These are phyloP conservation scores for Aspergillus jensenii DNA, from an alignment of 2,329 filamentous ascomycete species.

Conservation along the genomic window DNA sequence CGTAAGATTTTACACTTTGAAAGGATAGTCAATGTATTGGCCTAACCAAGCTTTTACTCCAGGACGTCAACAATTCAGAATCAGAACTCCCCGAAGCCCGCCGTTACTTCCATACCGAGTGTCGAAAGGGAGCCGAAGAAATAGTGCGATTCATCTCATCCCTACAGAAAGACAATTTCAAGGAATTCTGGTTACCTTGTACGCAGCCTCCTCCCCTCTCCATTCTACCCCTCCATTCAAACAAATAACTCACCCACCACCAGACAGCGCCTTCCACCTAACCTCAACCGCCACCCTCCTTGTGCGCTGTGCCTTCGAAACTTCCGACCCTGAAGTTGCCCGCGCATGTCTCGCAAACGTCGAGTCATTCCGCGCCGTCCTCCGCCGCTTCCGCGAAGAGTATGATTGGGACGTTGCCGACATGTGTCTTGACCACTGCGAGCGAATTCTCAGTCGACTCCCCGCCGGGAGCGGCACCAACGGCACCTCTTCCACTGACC, in stretches of 20 bases:
- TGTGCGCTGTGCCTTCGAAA: slow-evolving; percentile 53
- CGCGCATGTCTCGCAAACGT: slow-evolving; percentile 49
- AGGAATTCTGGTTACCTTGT: slow-evolving; percentile 55
- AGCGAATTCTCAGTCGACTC: slow-evolving; percentile 44
- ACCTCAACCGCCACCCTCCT: slow-evolving; percentile 56
- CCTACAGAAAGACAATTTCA: slow-evolving; percentile 47
- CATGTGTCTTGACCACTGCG: slow-evolving; percentile 54
- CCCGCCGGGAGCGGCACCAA: slow-evolving; percentile 28
- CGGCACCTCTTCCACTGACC: slow-evolving; percentile 4
- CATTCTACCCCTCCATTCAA: not conserved
- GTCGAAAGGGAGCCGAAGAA: slow-evolving; percentile 44
- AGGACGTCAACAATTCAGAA: slow-evolving; percentile 45
- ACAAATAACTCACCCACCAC: slow-evolving; percentile 4
- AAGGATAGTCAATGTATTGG: not conserved
- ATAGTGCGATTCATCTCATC: slow-evolving; percentile 52
- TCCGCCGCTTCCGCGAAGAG: slow-evolving; percentile 49
- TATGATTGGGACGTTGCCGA: slow-evolving; percentile 58
- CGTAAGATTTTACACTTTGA: slow-evolving; percentile 27
- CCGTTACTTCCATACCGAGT: slow-evolving; percentile 49
- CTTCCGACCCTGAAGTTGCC: slow-evolving; percentile 47
- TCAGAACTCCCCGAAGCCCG: slow-evolving; percentile 49
- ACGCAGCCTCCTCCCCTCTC: slow-evolving; percentile 16
- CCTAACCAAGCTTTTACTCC: slow-evolving; percentile 6
- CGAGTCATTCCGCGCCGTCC: slow-evolving; percentile 48
- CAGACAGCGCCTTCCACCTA: slow-evolving; percentile 53